Base-by-base conservation (phyloP, 1,284 basidiomycete genomes). In the Sporisorium iseilematis-ciliati region DNA sequence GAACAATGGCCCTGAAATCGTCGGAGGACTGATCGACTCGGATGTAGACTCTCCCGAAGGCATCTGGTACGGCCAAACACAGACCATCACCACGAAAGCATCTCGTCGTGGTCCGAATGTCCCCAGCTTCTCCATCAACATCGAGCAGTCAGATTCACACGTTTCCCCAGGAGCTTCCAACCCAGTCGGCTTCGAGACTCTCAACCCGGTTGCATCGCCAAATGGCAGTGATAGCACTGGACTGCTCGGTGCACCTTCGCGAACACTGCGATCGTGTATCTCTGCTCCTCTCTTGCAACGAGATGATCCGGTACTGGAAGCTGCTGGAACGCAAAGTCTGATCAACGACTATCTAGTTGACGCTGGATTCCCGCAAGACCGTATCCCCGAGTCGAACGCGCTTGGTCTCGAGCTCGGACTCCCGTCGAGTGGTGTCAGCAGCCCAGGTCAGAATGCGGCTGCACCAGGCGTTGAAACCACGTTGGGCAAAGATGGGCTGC, bases 341-440 rank as follows among this genome's bases (percentile, higher is more conserved):
- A 75, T 79, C 61, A 76, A 77, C 49, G 75, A 77, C 48, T 69
- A 66, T 23, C 59, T 79, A 16, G 25, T 65, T 49, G 77, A 79
- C 29, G 57, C 63, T 4, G 77, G 77, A 12, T 79, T 50, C 40
- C 52, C 73, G 10, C 59, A 62, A 18, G 64, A 71, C 6, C 49
- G 73, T 8, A 67, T 67, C 7, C 71, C 71, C 2, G 65, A 61
- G 16, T 38, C 52, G 25, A 68, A 68, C 20, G 61, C 71, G 7
- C 65, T 74, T 0, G 65, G 71, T 16, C 57, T 74, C 25, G 61
- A 65, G 14, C 56, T 67, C 12, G 71, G 60, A 14, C 29, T 60
- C 16, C 43, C 42, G 14, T 51, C 59, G 1, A 63, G 63, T 26
- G 29, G 42, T 2, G 60, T 45, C n/a, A 63, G 48, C 43, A 66